These are phyloP conservation scores for Coemansia sp. DNA, from an alignment of 192 early-diverging fungal species.

Conservation along the genomic window DNA sequence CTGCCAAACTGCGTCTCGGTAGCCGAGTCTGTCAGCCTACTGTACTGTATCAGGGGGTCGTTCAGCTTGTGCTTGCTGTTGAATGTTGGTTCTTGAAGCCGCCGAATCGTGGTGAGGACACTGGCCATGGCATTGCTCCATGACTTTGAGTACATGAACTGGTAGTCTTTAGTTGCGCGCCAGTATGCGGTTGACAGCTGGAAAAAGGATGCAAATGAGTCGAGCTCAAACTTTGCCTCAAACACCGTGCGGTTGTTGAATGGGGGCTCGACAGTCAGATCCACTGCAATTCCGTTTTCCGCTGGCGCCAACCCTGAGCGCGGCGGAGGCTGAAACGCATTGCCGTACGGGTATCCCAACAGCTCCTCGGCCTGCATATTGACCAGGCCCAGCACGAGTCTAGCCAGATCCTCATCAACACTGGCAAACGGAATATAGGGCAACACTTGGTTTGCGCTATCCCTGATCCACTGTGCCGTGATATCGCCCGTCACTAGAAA, in stretches of 20 bases:
- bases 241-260: slow-evolving; percentile 37
- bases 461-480: slow-evolving; percentile 74
- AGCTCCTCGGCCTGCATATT: slow-evolving; percentile 61
- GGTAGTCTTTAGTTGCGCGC: slow-evolving; percentile 50
- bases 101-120: slow-evolving; percentile 44
- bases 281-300: slow-evolving; percentile 31
- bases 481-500: slow-evolving; percentile 77
- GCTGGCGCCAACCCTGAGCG: slow-evolving; percentile 35
- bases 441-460: slow-evolving; percentile 69
- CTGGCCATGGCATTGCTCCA: slow-evolving; percentile 58
- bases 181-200: slow-evolving; percentile 61
- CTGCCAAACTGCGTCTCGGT: slow-evolving; percentile 51
- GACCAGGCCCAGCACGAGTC: slow-evolving; percentile 60
- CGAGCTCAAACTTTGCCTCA: slow-evolving; percentile 72
- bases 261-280: slow-evolving; percentile 22
- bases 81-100: slow-evolving; percentile 47
- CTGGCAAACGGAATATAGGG: slow-evolving; percentile 59
- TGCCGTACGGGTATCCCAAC: slow-evolving; percentile 59
- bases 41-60: slow-evolving; percentile 15
- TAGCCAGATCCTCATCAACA: slow-evolving; percentile 39
- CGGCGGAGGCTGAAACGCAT: slow-evolving; percentile 64
- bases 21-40: slow-evolving; percentile 15
- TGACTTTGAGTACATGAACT: slow-evolving; percentile 29
- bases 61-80: slow-evolving; percentile 10
- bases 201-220: slow-evolving; percentile 69